Base-by-base conservation (phyloP, 169 alveolate genomes). In the Eimeria mitis region DNA sequence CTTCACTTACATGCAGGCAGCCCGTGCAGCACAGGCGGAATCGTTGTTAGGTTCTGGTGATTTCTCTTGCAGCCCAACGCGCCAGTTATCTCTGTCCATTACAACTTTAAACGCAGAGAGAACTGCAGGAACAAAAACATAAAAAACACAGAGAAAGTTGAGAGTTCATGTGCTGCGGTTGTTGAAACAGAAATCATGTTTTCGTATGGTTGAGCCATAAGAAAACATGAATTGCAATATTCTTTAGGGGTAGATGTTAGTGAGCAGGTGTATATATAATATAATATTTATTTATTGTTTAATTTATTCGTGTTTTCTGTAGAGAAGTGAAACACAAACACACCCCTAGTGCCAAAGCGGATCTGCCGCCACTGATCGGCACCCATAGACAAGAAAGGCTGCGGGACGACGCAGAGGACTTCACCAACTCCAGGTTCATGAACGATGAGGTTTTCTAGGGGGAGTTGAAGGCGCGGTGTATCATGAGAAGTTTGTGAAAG, bases 331-430 rank as follows among this genome's bases (percentile, higher is more conserved):
- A 23, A 68, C 23, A 23, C 21, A 54, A 28, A 49, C 94, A 34
- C 21, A 90, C 95, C 95, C 78, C 95, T 47, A n/a, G 95, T 90
- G 81, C 95, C 95, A 61, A 90, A 42, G 71, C 95, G 95, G 40
- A 90, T 68, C 52, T 63, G 84, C 49, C 95, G 81, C 47, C 95
- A 83, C 71, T 90, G 89, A 23, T 70, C 71, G 3, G 95, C 47
- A 14, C 71, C 81, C 70, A 78, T 31, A 47, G 89, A 54, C 40
- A 79, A 54, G 71, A 73, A 68, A 42, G 95, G 95, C 95, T 90
- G 95, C 23, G 95, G 95, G 65, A 90, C 95, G 52, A 90, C 95
- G 88, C 95, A 90, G 28, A 90, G 83, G 83, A 70, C 90, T 34
- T 90, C 95, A 2, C 90, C 84, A 8, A 49, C 56, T 1, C 73